Base-by-base conservation (phyloP, 768 basidiomycete genomes). In the Phlebiopsis flavidoalba region DNA sequence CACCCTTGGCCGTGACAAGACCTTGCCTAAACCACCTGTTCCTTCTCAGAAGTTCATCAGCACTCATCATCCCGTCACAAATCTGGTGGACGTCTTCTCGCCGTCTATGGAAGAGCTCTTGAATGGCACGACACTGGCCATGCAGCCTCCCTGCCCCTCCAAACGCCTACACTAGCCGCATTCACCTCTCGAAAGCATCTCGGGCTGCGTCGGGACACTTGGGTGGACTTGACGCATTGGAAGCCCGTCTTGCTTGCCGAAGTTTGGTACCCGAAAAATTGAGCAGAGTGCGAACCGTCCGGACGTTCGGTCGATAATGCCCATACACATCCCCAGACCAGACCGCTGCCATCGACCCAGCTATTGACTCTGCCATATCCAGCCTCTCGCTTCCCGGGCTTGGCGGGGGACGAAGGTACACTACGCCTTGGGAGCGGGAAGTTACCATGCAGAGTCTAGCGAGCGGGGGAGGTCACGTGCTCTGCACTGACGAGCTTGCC, bases 191-290 rank as follows among this genome's bases (percentile, higher is more conserved):
- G 21, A 70, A 70, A 33, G 66, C 66, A 8, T 66, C 69, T 12
- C 59, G 61, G 22, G 45, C 57, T 4, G 40, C 47, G 24, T 33
- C 62, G 53, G 58, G 64, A 3, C 50, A 59, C 5, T 55, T 60
- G 5, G 56, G 47, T 7, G 60, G 53, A 10, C 73, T 93, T 3
- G 89, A 93, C 63, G 89, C 85, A 3, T 73, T 93, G 8, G 90
- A 93, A 68, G 77, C 83, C 52, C 76, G 84, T 55, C 74, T 93
- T 3, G n/a, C 72, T 88, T 0, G 84, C 83, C 0, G 84, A 91
- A 66, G 89, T 92, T n/a, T 7, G 90, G 90, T 26, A 91, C 89
- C 19, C 78, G 85, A 53, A 78, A 74, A 66, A 63, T 70, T 0
- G 72, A 75, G n/a, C 62, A 59, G 17, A 48, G 57, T 3, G 65